Percentiles rank a stretch among this genome's conserved stretches.
Conservation (phyloP, 441 rosid genomes). For the Corymbia citriodora region DNA sequence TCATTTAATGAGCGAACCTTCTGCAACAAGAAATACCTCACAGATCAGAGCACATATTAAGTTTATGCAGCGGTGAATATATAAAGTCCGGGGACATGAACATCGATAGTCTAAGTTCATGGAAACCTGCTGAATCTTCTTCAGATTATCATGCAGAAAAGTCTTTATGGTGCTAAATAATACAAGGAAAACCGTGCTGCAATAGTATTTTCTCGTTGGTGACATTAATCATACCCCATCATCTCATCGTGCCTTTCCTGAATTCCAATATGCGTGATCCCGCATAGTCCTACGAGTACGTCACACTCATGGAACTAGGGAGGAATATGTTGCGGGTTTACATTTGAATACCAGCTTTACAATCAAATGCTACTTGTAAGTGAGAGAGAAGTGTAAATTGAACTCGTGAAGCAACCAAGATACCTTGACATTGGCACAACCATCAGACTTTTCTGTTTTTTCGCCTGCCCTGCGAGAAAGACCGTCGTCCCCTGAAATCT, state of each 20-base stretch:
- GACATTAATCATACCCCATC: background rate
- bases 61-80: background rate
- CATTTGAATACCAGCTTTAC: background rate
- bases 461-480: conserved; percentile 19
- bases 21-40: conserved; percentile 23
- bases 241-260: background rate
- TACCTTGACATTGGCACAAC: background rate
- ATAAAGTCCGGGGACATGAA: background rate
- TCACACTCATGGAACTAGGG: background rate
- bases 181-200: background rate
- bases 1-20: conserved; percentile 21
- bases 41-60: background rate
- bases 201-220: background rate
- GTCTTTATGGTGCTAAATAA: background rate
- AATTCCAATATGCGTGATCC: background rate
- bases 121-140: background rate
- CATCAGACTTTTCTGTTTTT: background rate
- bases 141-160: background rate
- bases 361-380: background rate
- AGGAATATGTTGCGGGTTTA: background rate
- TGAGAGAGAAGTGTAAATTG: background rate
- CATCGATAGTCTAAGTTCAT: background rate
- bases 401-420: background rate
- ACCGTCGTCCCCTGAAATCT: conserved; percentile 23
- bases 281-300: background rate